Conservation (phyloP, 2,329 filamentous ascomycete species). For the Triangularia setosa region DNA sequence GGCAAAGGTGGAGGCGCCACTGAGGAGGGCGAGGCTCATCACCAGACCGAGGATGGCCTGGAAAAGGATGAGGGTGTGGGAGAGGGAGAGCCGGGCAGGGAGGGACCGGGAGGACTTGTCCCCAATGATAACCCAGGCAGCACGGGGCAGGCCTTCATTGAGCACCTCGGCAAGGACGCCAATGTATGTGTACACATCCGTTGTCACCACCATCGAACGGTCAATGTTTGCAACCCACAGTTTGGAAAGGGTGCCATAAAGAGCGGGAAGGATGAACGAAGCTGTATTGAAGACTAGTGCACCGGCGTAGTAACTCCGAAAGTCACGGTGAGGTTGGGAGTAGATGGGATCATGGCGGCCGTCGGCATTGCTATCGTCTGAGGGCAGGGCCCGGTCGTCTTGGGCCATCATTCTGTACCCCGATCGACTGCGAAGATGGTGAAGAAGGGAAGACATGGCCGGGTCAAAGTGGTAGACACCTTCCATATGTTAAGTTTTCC, state of each 20-base stretch:
- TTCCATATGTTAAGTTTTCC: background rate
- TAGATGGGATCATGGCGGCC: background rate
- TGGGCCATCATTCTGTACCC: background rate
- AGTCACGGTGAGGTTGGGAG: background rate
- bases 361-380: background rate
- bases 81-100: conserved; percentile 51
- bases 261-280: conserved; percentile 35
- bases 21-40: conserved; percentile 49
- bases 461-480: background rate
- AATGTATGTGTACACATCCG: conserved; percentile 67
- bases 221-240: conserved; percentile 69
- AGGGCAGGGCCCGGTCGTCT: background rate
- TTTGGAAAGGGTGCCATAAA: conserved; percentile 65
- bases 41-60: conserved; percentile 40
- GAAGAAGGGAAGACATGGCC: background rate
- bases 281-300: conserved; percentile 10
- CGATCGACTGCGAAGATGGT: background rate
- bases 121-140: conserved; percentile 64
- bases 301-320: conserved; percentile 1
- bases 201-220: conserved; percentile 57
- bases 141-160: conserved; percentile 68
- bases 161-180: conserved; percentile 62
- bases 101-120: conserved; percentile 54
- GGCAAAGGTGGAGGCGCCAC: conserved; percentile 52
- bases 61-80: conserved; percentile 60